Evolutionary conservation across 2,329 filamentous ascomycete species (phyloP), one percentile per base, ranked within the genome.

Genomic region (Penicillium capsulatum): DNA sequence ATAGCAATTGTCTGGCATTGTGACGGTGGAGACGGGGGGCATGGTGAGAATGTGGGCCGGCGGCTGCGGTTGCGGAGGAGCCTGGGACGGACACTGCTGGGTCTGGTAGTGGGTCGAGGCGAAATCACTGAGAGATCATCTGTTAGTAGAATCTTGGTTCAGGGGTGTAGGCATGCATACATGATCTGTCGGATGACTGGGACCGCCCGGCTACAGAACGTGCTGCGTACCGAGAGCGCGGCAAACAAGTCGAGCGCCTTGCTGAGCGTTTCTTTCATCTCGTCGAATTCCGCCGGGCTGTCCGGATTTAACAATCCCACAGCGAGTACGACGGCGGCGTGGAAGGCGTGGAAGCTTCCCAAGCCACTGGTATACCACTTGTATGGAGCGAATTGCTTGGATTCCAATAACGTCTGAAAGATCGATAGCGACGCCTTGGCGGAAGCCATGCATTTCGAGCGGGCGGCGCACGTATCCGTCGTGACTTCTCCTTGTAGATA

Each of bases 341-440:
- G 64, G 41, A 69, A 68, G 1, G 66, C 63, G 27, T 68, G 63
- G 42, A 68, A 69, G 36, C 62, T 65, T 4, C 64, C 65, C 2
- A 65, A 44, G 2, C 63, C 62, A 17, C 61, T 58, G 17, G 58
- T 64, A 38, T 66, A 69, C 66, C 66, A 69, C 44, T 56, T 63
- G 40, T 67, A 69, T 1, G 60, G 58, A 4, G 54, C 49, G 30
- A 65, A 65, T 4, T 55, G 42, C 2, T 59, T 44, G 1, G 55
- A 51, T 30, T 62, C 59, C 16, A 55, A 49, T 0, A 68, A 52
- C 0, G 51, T 53, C 31, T 56, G 53, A 31, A 67, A 63, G 31
- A 65, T 62, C 2, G 52, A 42, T 3, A 68, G 46, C 3, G 65
- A 56, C 1, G 53, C 51, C 39, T 61, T 59, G 22, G 64, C 60